Evolutionary conservation across 176 grass and related monocot genomes (phyloP), one percentile per base, ranked within the genome.

Genomic region (Metroxylon sagu): DNA sequence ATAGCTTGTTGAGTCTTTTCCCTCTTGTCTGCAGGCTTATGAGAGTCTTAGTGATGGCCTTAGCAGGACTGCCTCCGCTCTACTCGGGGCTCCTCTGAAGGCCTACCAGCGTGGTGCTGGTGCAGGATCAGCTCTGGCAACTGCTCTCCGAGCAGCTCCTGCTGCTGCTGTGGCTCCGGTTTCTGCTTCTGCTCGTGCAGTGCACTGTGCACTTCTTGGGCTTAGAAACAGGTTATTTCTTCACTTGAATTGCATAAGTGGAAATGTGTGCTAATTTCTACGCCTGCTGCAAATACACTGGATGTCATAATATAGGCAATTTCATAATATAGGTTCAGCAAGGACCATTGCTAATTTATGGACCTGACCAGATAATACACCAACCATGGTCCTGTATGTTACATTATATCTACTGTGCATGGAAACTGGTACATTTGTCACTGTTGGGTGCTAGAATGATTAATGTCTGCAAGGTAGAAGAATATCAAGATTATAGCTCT

Each of bases 141-240:
- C 84, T 80, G 93, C 84, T 72, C 75, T 98, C 48, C 72, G 84
- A 49, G 85, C 78, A 66, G 73, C 87, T 74, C 87, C 93, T 65
- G 78, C 75, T 92, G 93, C 93, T 81, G 84, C 80, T 59, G 75
- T 98, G 64, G 93, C 93, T 81, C 93, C 93, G 57, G 60, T 98
- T 43, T 91, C 93, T 19, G 87, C 84, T 69, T 92, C 76, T 65
- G 67, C 79, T 74, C 75, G 86, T 60, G 93, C 93, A 71, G 18
- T 85, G 51, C 93, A 98, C 70, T 89, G 56, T 72, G 70, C 76
- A 28, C 67, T 98, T 71, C 76, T 98, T 71, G 93, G 93, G 31
- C 23, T 92, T 65, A 91, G 84, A 68, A 98, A 98, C 48, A 92
- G 93, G 93, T 92, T 51, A 60, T 27, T 59, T 51, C 71, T 74